Evolutionary conservation across 352 stramenopile species (phyloP).

Genomic region (Pythium periplocum): DNA sequence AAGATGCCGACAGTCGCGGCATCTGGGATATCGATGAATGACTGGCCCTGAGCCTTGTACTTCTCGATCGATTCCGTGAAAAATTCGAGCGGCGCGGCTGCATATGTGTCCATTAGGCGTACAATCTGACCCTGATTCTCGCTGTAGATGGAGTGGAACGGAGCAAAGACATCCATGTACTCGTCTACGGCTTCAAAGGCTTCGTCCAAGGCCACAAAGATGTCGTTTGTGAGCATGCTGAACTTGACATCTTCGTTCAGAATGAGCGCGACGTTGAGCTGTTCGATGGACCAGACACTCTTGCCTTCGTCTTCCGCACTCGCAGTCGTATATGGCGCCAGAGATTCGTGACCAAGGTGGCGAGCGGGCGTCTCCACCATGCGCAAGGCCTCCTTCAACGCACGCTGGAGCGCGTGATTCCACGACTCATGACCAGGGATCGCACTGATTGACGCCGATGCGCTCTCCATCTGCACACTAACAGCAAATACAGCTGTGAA

Average conservation of each 20-base stretch:
- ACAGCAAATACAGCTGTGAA: conserved; percentile 62
- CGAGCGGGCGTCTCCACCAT: conserved; percentile 86
- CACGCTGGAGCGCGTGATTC: conserved; percentile 57
- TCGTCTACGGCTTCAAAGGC: conserved; percentile 77
- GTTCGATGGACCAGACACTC: conserved; percentile 69
- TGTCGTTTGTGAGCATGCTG: conserved; percentile 77
- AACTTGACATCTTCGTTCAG: conserved; percentile 83
- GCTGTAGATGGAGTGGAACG: conserved; percentile 81
- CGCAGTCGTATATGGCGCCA: conserved; percentile 73
- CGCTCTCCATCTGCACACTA: conserved; percentile 57
- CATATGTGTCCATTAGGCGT: conserved; percentile 60
- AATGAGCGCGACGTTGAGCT: conserved; percentile 76
- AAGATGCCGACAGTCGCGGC: conserved; percentile 90
- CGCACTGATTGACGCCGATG: conserved; percentile 32
- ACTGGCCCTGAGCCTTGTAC: conserved; percentile 68
- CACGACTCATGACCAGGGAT: conserved; percentile 63
- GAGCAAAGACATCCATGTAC: conserved; percentile 88
- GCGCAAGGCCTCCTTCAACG: conserved; percentile 80
- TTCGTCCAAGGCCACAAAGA: conserved; percentile 78
- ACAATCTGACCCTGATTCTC: conserved; percentile 81
- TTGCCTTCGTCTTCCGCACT: conserved; percentile 84
- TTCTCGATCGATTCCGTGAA: conserved; percentile 82
- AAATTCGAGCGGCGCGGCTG: conserved; percentile 63
- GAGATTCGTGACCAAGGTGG: conserved; percentile 73
- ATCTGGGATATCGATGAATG: conserved; percentile 84